Conservation (phyloP, 805 yeast species). For the Pichia cephalocereana region DNA sequence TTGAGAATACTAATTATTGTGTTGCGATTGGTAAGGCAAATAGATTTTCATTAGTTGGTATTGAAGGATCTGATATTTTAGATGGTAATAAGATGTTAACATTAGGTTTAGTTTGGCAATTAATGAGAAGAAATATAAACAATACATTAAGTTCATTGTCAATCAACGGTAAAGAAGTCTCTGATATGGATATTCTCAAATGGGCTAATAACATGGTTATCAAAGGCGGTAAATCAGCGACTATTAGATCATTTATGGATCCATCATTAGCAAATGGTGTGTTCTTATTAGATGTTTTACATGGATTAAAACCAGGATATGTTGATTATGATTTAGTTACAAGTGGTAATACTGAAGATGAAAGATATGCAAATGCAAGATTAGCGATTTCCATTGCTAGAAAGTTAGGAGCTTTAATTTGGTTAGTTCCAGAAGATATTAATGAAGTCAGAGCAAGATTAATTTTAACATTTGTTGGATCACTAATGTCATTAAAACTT, state of each 20-base stretch:
- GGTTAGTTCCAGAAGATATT: constrained; percentile 99
- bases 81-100: constrained; percentile 89
- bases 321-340: constrained; percentile 91
- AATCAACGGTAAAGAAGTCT: constrained; percentile 61
- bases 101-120: constrained; percentile 93
- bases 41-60: constrained; percentile 90
- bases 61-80: constrained; percentile 94
- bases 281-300: constrained; percentile 78
- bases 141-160: constrained; percentile 70
- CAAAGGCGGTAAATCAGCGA: constrained; percentile 72
- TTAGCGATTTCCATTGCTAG: constrained; percentile 97
- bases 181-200: constrained; percentile 77
- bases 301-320: constrained; percentile 95
- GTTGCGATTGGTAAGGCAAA: constrained; percentile 92
- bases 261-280: constrained; percentile 65
- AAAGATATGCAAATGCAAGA: constrained; percentile 87
- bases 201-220: constrained; percentile 88
- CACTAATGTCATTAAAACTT: constrained; percentile 65
- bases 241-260: constrained; percentile 81
- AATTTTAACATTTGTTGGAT: constrained; percentile 89
- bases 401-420: constrained; percentile 93
- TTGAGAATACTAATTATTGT: constrained; percentile 97
- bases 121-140: constrained; percentile 93
- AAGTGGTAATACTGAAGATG: constrained; percentile 72
- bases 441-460: constrained; percentile 92